phyloP scores from a whole-genome alignment of 352 stramenopile species.

The Phytophthora constricta region DNA sequence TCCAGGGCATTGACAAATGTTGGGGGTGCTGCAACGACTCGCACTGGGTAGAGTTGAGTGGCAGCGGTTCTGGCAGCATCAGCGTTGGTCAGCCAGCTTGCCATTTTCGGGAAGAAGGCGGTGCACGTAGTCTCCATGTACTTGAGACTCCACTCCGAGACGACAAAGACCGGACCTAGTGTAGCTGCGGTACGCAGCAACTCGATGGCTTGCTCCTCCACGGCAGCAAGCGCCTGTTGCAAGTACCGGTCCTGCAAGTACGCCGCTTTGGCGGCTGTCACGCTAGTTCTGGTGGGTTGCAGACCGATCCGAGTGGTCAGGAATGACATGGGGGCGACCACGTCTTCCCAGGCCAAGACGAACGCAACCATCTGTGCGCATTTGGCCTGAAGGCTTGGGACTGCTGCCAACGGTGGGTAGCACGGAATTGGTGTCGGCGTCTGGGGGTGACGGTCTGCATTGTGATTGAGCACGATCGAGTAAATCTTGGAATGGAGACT shows the following conservation, averaged over 20 bases:
- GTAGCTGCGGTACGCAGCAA: conserved; percentile 44
- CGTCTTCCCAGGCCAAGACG: conserved; percentile 68
- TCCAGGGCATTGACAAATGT: conserved; percentile 50
- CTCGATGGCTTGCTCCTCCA: conserved; percentile 62
- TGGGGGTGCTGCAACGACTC: conserved; percentile 47
- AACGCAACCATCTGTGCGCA: conserved; percentile 27
- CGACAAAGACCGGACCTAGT: conserved; percentile 58
- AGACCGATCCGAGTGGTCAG: conserved; percentile 52
- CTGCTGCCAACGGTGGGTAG: conserved; percentile 19
- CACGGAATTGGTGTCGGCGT: conserved; percentile 16
- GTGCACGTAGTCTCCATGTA: conserved; percentile 56
- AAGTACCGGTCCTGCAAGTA: conserved; percentile 53
- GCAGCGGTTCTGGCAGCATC: conserved; percentile 7
- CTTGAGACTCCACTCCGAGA: conserved; percentile 52
- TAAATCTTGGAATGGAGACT: not conserved
- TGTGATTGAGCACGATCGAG: not conserved
- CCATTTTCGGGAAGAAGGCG: conserved; percentile 61
- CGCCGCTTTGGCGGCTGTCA: conserved; percentile 36
- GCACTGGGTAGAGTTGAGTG: conserved; percentile 32
- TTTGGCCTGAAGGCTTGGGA: not conserved
- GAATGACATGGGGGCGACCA: conserved; percentile 54
- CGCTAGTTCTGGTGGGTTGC: conserved; percentile 33
- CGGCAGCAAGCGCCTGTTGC: conserved; percentile 54
- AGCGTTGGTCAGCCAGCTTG: conserved; percentile 43
- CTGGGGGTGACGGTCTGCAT: not conserved